Percentiles rank a stretch among this genome's conserved stretches.
phyloP scores from a whole-genome alignment of 805 yeast genomes.

The Kodamaea hsintzibuensis region DNA sequence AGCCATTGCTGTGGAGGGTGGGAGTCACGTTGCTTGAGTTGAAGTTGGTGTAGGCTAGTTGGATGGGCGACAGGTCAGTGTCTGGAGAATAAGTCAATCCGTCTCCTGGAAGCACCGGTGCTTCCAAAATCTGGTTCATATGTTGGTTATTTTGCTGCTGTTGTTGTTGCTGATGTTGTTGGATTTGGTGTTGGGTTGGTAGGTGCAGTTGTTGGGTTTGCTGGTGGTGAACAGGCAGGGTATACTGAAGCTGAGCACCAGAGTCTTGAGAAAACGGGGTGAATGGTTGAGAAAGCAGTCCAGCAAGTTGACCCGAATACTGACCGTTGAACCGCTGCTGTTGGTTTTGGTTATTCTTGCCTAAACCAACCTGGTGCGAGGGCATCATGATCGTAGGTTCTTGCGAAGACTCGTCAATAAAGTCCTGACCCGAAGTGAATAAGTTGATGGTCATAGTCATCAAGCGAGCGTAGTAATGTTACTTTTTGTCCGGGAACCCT shows the following conservation, averaged over 20 bases:
- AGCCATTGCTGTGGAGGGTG: conserved; percentile 3
- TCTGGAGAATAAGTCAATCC: conserved; percentile 6
- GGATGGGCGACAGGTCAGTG: conserved; percentile 8
- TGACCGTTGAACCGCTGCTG: neutral
- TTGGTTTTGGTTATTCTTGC: neutral
- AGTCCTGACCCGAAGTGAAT: neutral
- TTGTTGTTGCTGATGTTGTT: neutral
- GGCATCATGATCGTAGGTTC: neutral
- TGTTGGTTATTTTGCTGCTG: too few relatives aligned
- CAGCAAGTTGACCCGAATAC: neutral
- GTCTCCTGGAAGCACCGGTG: neutral
- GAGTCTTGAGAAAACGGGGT: conserved; percentile 1
- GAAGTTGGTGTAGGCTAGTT: conserved; percentile 7
- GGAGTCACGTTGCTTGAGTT: conserved; percentile 8
- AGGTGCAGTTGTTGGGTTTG: neutral
- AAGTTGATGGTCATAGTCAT: neutral
- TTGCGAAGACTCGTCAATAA: neutral
- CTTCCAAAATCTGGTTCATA: neutral
- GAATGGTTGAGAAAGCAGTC: neutral
- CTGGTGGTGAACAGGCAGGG: neutral
- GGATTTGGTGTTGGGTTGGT: neutral
- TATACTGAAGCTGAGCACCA: neutral
- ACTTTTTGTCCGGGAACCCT: too few relatives aligned
- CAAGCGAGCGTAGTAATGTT: neutral
- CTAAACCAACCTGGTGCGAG: neutral